Conservation (phyloP, 306 rosid genomes). For the peach (Prunus persica) region Prunus_persica_NCBIv2 NC_034015.1:2027501-2028000, state of each 20-base stretch:
- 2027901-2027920: not conserved
- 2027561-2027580: not conserved
- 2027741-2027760: not conserved
- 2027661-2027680: not conserved
- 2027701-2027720: not conserved
- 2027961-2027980: not conserved
- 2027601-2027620: not conserved
- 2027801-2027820: conserved; percentile 96
- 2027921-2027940: not conserved
- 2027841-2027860: conserved; percentile 84
- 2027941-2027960: not conserved
- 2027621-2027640: not conserved
- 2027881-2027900: conserved; percentile 65
- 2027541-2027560: too few relatives aligned
- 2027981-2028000: not conserved
- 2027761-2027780: not conserved
- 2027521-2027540: too few relatives aligned
- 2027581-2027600: not conserved
- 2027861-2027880: conserved; percentile 69
- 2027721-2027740: not conserved
- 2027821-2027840: conserved; percentile 95
- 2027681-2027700: not conserved
- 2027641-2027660: not conserved
- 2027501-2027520: too few relatives aligned
- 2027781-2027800: conserved; percentile 83